phyloP scores from a whole-genome alignment of 2,329 filamentous ascomycete species.

The Graphilbum fragrans region DNA sequence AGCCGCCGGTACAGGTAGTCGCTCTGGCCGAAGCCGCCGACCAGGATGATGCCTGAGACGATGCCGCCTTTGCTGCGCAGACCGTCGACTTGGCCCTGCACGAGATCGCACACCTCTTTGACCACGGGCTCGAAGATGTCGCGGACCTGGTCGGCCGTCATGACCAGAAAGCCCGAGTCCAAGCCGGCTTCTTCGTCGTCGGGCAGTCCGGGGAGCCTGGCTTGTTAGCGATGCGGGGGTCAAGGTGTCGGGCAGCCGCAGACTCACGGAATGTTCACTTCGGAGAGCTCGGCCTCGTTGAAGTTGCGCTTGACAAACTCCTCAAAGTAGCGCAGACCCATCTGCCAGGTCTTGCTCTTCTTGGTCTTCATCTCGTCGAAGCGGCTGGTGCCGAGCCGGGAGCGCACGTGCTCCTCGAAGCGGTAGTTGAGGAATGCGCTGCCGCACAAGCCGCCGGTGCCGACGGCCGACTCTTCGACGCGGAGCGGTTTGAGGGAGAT shows the following conservation, averaged over 20 bases:
- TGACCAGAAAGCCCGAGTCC: slow-evolving; percentile 64
- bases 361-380: slow-evolving; percentile 68
- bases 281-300: slow-evolving; percentile 63
- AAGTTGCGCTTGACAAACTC: slow-evolving; percentile 80
- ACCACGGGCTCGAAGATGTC: slow-evolving; percentile 67
- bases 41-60: slow-evolving; percentile 65
- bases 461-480: slow-evolving; percentile 69
- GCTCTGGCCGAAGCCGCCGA: slow-evolving; percentile 72
- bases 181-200: slow-evolving; percentile 65
- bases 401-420: slow-evolving; percentile 65
- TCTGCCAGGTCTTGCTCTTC: slow-evolving; percentile 70
- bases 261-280: slow-evolving; percentile 61
- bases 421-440: slow-evolving; percentile 71
- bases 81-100: slow-evolving; percentile 53
- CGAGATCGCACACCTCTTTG: slow-evolving; percentile 55
- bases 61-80: slow-evolving; percentile 49
- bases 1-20: slow-evolving; percentile 63
- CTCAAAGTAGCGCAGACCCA: slow-evolving; percentile 69
- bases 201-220: slow-evolving; percentile 57
- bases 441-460: slow-evolving; percentile 65
- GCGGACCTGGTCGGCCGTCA: slow-evolving; percentile 57
- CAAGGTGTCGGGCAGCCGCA: background rate
- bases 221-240: background rate
- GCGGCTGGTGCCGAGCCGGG: slow-evolving; percentile 50
- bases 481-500: slow-evolving; percentile 58